Base-by-base conservation (phyloP, 1,284 basidiomycete genomes). In the Cryptococcus sp. region DNA sequence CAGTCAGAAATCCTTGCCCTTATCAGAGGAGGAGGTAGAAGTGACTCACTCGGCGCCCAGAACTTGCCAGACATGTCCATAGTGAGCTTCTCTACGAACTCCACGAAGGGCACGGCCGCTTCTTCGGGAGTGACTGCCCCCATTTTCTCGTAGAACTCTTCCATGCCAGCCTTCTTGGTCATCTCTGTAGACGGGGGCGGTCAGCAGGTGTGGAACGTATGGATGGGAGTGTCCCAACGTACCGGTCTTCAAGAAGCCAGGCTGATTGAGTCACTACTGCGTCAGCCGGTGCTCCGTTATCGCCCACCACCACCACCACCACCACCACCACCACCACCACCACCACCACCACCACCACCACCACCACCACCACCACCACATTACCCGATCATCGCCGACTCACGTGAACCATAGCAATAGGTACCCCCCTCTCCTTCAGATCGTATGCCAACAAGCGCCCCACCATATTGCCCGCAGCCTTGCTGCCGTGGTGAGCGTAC, bases 401-500 rank as follows among this genome's bases (percentile, higher is more conserved):
- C 44, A 81, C 80, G 63, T 81, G 80, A 45, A 82, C 77, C 77
- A 81, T 79, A 3, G 70, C 75, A 12, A 81, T 77, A 0, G 76
- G 71, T 16, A 81, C 64, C 2, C 77, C 78, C 50, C 76, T 70
- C 24, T 77, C 71, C 45, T 74, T 67, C n/a, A 82, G 55, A 57
- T 81, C 80, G 48, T 75, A 70, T 9, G 72, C 69, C 18, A 82
- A 61, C n/a, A 82, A 63, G 46, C 77, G 76, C 1, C 80, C 80
- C 2, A 79, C 72, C 80, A 82, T 81, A 56, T 82, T 82, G 2
- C 71, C 77, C 15, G 80, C 81, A 5, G 79, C 79, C 66, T 82
- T 81, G 56, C 74, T 78, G 2, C 78, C 80, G 60, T 82, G 80
- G 64, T 82, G 81, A 8, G 78, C 80, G 59, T 77, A 81, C 64